A percentile compares a stretch with the other conserved stretches of the same genome.
These are phyloP conservation scores for Leucocoprinus birnbaumii DNA, from an alignment of 768 basidiomycete genomes.

Conservation along the genomic window DNA sequence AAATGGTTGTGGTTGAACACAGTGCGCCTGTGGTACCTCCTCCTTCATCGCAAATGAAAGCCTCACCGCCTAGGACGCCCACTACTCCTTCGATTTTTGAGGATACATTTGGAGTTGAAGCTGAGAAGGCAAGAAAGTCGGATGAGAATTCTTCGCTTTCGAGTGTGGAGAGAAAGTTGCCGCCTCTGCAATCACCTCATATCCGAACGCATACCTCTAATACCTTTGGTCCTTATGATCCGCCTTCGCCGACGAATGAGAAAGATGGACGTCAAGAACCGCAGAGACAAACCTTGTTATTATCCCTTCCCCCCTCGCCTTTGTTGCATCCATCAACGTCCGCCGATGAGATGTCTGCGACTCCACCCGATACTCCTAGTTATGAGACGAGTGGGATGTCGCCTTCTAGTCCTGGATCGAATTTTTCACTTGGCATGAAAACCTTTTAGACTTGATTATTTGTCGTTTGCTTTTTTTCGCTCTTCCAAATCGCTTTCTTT, in stretches of 20 bases:
- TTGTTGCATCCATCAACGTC: not conserved
- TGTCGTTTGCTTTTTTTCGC: not conserved
- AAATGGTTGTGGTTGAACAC: constrained; percentile 33
- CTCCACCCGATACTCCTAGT: constrained; percentile 14
- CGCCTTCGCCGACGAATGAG: not conserved
- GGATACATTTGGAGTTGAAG: constrained; percentile 7
- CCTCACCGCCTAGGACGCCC: not conserved
- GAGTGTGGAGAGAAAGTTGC: too few relatives aligned
- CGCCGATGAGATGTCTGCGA: not conserved
- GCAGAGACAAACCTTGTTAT: constrained; percentile 25
- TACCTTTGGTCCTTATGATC: not conserved
- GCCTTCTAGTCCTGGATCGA: constrained; percentile 48
- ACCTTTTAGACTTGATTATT: constrained; percentile 27
- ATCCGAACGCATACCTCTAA: constrained; percentile 1
- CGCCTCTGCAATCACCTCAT: not conserved
- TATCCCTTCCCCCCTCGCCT: constrained; percentile 34
- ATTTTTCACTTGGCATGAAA: constrained; percentile 50
- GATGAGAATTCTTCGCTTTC: not conserved
- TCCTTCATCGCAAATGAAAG: not conserved
- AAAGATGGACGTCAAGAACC: not conserved
- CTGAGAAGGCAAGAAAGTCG: not conserved
- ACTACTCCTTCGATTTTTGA: constrained; percentile 4
- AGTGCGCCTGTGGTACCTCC: constrained; percentile 1
- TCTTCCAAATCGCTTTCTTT: not conserved
- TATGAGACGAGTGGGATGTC: constrained; percentile 30